Percentiles rank a stretch among this genome's conserved stretches.
Evolutionary conservation across 129 eudicot genomes (phyloP).

Genomic region (Tagetes erecta): DNA sequence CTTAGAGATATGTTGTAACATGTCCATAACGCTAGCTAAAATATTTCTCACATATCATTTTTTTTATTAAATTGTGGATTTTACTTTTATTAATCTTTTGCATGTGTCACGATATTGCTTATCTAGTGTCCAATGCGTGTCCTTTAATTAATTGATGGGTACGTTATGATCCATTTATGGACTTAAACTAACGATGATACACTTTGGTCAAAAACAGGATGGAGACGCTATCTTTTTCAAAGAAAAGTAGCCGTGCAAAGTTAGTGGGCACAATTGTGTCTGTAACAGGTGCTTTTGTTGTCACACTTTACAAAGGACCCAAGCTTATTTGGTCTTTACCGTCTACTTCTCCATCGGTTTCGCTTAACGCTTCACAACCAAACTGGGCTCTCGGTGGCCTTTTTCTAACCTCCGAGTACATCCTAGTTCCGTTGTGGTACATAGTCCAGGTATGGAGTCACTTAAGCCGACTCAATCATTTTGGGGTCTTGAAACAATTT

Average conservation of each 20-base stretch:
- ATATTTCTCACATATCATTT: no score
- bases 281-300: conserved; percentile 76
- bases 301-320: conserved; percentile 80
- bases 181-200: conserved; percentile 12
- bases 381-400: conserved; percentile 79
- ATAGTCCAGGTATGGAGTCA: conserved; percentile 57
- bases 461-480: no score
- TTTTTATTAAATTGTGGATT: background rate
- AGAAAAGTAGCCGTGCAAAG: conserved; percentile 71
- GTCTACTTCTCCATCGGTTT: background rate
- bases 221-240: conserved; percentile 64
- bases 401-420: conserved; percentile 66
- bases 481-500: no score
- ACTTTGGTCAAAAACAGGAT: conserved; percentile 50
- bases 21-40: no score
- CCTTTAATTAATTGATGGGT: background rate
- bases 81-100: background rate
- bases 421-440: conserved; percentile 85
- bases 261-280: conserved; percentile 74
- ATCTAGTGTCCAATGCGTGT: conserved; percentile 21
- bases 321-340: conserved; percentile 42
- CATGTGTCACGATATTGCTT: background rate
- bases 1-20: no score
- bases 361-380: conserved; percentile 35
- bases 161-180: background rate